Base-by-base conservation (phyloP, 2,329 filamentous ascomycete species). In the Plenodomus lindquistii region DNA sequence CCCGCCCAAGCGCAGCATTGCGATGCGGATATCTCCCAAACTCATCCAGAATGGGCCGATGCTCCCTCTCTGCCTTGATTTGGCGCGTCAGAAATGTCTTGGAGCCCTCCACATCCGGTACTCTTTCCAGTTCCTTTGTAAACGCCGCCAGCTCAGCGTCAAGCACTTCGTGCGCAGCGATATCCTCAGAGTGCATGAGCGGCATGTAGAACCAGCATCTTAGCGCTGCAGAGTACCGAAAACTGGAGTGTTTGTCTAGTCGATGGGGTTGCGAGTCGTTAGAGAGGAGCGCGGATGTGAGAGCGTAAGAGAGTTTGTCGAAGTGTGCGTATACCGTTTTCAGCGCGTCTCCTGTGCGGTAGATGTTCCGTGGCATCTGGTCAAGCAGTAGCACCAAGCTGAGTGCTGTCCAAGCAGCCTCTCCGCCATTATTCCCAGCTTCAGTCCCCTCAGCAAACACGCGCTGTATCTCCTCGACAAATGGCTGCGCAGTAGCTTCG, bases 11-110 rank as follows among this genome's bases (percentile, higher is more conserved):
- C 0, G 71, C 71, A 45, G 67, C 61, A 57, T 85, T 86, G 5
- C 83, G 71, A 66, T 85, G 79, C 8, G 83, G 83, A 68, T 84
- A 86, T 44, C 83, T 67, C 1, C 82, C 82, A 62, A 85, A 86
- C 47, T 50, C 71, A 46, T 75, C 66, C 31, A 86, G 66, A 13
- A 84, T 78, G 18, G 74, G 74, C 18, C 65, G 60, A 60, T 86
- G 83, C 54, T 72, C 74, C 54, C 67, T 66, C 53, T 77, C 75
- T 40, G 76, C 75, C 2, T 67, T 64, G 5, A 73, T 59, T 2
- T 62, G 61, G 2, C 67, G 60, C 2, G 62, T 59, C 4, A 75
- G 37, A 22, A 62, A 60, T 16, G 66, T 51, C 22, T 65, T 59
- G 1, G 69, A 66, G 1, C 61, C 61, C 5, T 47, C 63, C 48